Conservation (phyloP, 1,139 yeast species). For the Meyerozyma carpophila region DNA sequence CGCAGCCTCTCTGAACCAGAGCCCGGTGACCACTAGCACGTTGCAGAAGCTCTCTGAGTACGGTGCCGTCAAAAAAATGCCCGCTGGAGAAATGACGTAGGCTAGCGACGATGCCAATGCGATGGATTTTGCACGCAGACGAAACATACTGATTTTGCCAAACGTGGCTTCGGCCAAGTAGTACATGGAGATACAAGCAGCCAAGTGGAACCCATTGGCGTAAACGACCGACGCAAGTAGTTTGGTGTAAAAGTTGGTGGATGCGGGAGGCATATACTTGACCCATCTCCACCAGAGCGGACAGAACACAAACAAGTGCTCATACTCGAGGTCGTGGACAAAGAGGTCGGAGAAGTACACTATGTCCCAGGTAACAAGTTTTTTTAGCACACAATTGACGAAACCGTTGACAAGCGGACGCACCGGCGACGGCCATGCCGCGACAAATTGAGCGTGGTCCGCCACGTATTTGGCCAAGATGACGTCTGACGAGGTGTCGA, state of each 20-base stretch:
- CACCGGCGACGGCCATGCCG: background rate
- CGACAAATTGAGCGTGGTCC: slow-evolving; percentile 2
- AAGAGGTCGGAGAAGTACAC: slow-evolving; percentile 68
- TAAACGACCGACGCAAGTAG: slow-evolving; percentile 40
- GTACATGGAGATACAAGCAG: slow-evolving; percentile 48
- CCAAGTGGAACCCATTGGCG: slow-evolving; percentile 50
- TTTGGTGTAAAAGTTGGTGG: slow-evolving; percentile 34
- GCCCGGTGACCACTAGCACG: slow-evolving; percentile 54
- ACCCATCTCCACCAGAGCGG: slow-evolving; percentile 67
- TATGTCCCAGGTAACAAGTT: slow-evolving; percentile 77
- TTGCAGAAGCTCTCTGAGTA: slow-evolving; percentile 78
- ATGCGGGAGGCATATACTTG: slow-evolving; percentile 14
- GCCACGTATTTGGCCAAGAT: slow-evolving; percentile 11
- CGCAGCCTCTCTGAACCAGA: slow-evolving; percentile 45
- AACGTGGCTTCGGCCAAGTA: slow-evolving; percentile 37
- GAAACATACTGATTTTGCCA: slow-evolving; percentile 3
- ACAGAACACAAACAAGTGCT: slow-evolving; percentile 89
- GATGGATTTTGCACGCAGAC: slow-evolving; percentile 5
- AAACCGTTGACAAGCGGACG: background rate
- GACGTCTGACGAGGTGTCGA: slow-evolving; percentile 42
- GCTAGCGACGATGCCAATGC: slow-evolving; percentile 40
- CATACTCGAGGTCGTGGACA: slow-evolving; percentile 48
- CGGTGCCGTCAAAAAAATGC: slow-evolving; percentile 68
- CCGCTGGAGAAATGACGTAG: slow-evolving; percentile 69
- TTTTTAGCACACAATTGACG: slow-evolving; percentile 29